Evolutionary conservation across 768 basidiomycete species (phyloP), one percentile per base, ranked within the genome.

Genomic region (Exsudoporus frostii): DNA sequence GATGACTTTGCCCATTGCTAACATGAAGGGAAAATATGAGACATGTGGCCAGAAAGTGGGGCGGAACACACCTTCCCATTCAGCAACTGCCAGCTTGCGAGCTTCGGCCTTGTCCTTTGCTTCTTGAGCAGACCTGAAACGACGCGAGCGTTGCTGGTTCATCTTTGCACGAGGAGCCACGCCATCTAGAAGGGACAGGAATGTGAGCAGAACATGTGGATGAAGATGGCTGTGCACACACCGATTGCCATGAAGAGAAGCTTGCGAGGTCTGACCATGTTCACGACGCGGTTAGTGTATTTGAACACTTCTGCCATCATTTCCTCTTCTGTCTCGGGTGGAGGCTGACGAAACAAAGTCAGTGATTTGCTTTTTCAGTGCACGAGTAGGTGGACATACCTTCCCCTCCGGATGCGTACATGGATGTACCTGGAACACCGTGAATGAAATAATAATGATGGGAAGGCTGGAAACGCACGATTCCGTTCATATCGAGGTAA

Each of bases 321-420:
- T 46, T 97, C 94, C 66, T 94, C 92, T 69, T 99, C 97, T 2
- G 94, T 98, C 71, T 97, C 92, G 0, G 97, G 97, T 6, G 97
- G 85, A 33, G 96, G 94, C 88, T 95, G 36, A 43, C 29, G 30
- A 45, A 40, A 40, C 30, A 20, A 44, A 45, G 36, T 50, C 17
- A 50, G 48, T n/a, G 22, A 45, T 24, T 43, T 4, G 3, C 52
- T 19, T 15, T 20, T 37, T 32, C 47, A 36, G 24, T 46, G 29
- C 13, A 41, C 7, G 24, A 42, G 29, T 6, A 20, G 30, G 25
- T 41, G 5, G 20, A 61, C 77, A 42, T 54, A 85, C 92, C 79
- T 90, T 95, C 65, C 95, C 96, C 72, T 98, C 97, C 0, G 97
- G 97, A 68, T 99, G 97, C 0, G 97, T 99, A 81, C 97, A 98